phyloP scores from a whole-genome alignment of 1,284 basidiomycete species.

The Violaceomyces palustris region DNA sequence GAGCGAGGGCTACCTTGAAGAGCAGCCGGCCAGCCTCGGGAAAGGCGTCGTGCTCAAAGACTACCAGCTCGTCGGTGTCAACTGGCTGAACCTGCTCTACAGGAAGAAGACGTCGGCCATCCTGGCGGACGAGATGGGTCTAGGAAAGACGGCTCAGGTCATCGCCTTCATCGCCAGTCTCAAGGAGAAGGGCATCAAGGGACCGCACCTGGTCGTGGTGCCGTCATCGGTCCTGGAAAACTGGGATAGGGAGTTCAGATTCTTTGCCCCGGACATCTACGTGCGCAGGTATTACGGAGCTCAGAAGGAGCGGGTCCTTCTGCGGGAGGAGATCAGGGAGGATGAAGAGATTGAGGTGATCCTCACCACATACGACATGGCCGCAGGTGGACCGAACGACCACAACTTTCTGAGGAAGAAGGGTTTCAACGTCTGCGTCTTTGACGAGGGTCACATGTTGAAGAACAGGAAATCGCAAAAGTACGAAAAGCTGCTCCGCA shows the following conservation, averaged over 20 bases:
- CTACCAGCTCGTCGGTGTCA: slow-evolving; percentile 94
- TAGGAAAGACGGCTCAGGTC: slow-evolving; percentile 97
- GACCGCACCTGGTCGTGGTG: slow-evolving; percentile 90
- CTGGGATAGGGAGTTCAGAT: slow-evolving; percentile 92
- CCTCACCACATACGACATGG: slow-evolving; percentile 92
- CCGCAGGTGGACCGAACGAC: slow-evolving; percentile 72
- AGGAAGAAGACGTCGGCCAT: slow-evolving; percentile 81
- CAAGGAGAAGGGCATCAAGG: slow-evolving; percentile 68
- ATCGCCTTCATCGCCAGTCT: slow-evolving; percentile 91
- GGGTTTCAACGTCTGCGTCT: slow-evolving; percentile 78
- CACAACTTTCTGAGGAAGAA: slow-evolving; percentile 79
- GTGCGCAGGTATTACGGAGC: slow-evolving; percentile 89
- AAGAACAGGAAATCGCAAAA: slow-evolving; percentile 96
- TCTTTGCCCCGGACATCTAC: slow-evolving; percentile 77
- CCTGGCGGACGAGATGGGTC: slow-evolving; percentile 72
- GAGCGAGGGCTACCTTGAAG: slow-evolving; percentile 59
- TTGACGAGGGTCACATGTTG: slow-evolving; percentile 90
- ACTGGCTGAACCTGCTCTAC: slow-evolving; percentile 90
- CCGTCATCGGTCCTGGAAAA: slow-evolving; percentile 90
- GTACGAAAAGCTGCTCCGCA: slow-evolving; percentile 80
- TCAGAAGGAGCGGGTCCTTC: slow-evolving; percentile 75
- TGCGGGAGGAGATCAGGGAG: slow-evolving; percentile 64
- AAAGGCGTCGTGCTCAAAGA: slow-evolving; percentile 78
- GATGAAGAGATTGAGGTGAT: slow-evolving; percentile 82
- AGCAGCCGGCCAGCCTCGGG: slow-evolving; percentile 70